These are phyloP conservation scores for Delonix regia DNA, from an alignment of 306 rosid genomes.

Conservation along the genomic window DNA sequence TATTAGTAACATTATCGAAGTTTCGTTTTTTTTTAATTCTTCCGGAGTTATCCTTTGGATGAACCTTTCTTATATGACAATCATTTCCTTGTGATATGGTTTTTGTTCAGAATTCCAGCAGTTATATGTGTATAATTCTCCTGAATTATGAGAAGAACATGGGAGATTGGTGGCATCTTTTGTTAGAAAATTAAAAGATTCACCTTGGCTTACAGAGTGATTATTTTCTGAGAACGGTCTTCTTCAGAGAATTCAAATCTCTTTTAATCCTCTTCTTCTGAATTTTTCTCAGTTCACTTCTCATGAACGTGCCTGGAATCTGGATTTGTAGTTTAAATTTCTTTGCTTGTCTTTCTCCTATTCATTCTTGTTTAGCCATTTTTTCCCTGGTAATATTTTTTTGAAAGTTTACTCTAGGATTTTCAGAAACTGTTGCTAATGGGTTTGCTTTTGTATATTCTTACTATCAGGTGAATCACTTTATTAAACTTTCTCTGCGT, in stretches of 20 bases:
- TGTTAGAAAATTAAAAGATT: background rate
- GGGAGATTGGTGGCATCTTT: background rate
- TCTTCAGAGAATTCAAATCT: constrained; percentile 43
- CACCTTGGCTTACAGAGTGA: background rate
- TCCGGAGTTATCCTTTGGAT: constrained; percentile 43
- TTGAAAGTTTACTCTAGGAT: constrained; percentile 1
- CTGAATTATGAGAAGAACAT: constrained; percentile 16
- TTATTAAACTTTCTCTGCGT: background rate
- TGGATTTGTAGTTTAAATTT: constrained; percentile 29
- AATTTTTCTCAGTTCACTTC: constrained; percentile 29
- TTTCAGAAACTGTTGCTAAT: background rate
- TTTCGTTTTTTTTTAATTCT: constrained; percentile 25
- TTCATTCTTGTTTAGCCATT: constrained; percentile 45
- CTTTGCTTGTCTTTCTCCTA: constrained; percentile 23
- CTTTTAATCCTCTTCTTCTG: constrained; percentile 5
- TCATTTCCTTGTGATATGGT: constrained; percentile 16
- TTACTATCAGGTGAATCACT: background rate
- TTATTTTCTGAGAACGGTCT: constrained; percentile 39
- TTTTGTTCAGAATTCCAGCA: constrained; percentile 29
- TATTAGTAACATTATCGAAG: constrained; percentile 27
- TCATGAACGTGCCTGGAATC: constrained; percentile 25
- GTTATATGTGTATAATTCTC: background rate
- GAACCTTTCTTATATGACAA: background rate
- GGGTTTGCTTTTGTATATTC: background rate
- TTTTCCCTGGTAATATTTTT: no score